Evolutionary conservation across 345 rosid genomes (phyloP).

Genomic region (Eucalyptus curtisii): DNA sequence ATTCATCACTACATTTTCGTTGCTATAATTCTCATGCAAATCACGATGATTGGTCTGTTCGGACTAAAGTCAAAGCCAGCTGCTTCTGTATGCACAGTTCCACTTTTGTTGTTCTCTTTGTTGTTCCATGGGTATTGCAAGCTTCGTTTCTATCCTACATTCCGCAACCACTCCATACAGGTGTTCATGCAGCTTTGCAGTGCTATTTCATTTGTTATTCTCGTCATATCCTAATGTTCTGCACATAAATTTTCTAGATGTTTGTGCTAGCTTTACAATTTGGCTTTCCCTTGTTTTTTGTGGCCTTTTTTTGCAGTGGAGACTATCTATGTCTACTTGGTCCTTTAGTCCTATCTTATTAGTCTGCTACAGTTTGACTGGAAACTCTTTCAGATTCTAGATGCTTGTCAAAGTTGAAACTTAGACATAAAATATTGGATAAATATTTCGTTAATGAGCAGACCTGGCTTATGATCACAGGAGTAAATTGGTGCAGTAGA

Average conservation of each 20-base stretch:
- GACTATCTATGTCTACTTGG: neutral
- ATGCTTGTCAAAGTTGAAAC: neutral
- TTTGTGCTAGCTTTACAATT: neutral
- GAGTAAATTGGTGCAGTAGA: neutral
- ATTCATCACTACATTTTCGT: constrained; percentile 63
- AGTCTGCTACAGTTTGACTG: neutral
- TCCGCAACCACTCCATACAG: constrained; percentile 41
- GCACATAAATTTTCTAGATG: neutral
- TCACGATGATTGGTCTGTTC: constrained; percentile 85
- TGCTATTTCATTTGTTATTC: neutral
- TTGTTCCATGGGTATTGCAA: constrained; percentile 85
- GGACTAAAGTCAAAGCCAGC: constrained; percentile 87
- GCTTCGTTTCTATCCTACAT: constrained; percentile 77
- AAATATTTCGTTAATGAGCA: neutral
- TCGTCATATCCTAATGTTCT: neutral
- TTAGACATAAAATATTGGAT: neutral
- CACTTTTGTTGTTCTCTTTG: constrained; percentile 54
- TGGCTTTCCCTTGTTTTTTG: neutral
- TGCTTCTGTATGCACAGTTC: constrained; percentile 68
- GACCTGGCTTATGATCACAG: neutral
- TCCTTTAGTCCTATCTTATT: neutral
- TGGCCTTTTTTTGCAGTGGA: neutral
- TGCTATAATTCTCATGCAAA: constrained; percentile 80
- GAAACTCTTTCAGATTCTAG: neutral
- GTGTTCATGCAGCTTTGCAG: constrained; percentile 9